Evolutionary conservation across 192 early-diverging fungal species (phyloP).

Genomic region (Coemansia sp.): DNA sequence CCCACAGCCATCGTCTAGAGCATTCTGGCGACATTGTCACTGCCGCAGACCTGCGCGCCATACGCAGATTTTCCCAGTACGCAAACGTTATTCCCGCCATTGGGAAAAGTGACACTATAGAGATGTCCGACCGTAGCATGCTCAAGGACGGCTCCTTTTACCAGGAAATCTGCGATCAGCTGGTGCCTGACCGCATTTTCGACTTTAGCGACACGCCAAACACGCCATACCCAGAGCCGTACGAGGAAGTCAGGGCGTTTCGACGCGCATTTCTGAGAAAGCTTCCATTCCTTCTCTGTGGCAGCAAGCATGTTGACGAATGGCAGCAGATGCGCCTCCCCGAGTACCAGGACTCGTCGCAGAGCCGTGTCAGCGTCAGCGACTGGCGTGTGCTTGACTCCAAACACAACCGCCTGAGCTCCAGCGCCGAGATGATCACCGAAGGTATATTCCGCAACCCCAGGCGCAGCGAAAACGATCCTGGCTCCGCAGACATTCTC

Average conservation of each 20-base stretch:
- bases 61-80: conserved; percentile 26
- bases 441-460: conserved; percentile 33
- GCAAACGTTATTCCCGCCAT: conserved; percentile 41
- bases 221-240: conserved; percentile 17
- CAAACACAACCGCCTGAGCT: conserved; percentile 27
- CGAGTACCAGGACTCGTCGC: conserved; percentile 26
- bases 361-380: conserved; percentile 22
- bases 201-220: conserved; percentile 29
- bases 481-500: background rate
- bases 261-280: conserved; percentile 6
- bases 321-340: conserved; percentile 47
- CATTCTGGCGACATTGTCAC: conserved; percentile 28
- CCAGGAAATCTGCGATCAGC: conserved; percentile 5
- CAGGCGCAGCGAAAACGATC: background rate
- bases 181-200: conserved; percentile 29
- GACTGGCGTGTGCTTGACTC: conserved; percentile 43
- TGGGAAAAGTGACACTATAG: conserved; percentile 51
- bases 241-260: conserved; percentile 5
- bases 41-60: conserved; percentile 23
- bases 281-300: conserved; percentile 34
- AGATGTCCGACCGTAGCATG: conserved; percentile 24
- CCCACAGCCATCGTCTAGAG: conserved; percentile 29
- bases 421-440: conserved; percentile 20
- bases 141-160: conserved; percentile 31
- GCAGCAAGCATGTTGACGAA: conserved; percentile 44